These are phyloP conservation scores for Saccharomyces paradoxus DNA, from an alignment of 805 yeast species.

Conservation along the genomic window DNA sequence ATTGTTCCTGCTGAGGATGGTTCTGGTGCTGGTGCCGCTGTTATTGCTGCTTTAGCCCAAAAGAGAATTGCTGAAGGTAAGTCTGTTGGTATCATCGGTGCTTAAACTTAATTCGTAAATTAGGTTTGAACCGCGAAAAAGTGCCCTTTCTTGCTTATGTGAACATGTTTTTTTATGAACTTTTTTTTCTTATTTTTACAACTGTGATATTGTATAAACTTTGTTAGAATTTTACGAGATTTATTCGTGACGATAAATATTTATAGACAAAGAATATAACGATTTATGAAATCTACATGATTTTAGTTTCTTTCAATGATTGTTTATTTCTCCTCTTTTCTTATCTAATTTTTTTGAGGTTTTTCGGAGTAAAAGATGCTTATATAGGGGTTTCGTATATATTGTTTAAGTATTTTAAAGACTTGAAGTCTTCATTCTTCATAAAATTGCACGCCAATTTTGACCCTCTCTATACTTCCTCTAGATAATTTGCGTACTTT, in stretches of 20 bases:
- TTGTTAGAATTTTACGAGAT: not conserved
- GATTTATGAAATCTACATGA: not conserved
- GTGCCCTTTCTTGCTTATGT: not conserved
- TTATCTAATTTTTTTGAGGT: not conserved
- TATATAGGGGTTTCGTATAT: not conserved
- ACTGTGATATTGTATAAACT: not conserved
- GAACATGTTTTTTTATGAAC: not conserved
- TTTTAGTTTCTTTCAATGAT: not conserved
- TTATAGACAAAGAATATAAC: not conserved
- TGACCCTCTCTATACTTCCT: slow-evolving; percentile 44
- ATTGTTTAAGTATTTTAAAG: not conserved
- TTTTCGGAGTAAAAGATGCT: not conserved
- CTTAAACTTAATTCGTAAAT: not conserved
- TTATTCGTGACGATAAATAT: not conserved
- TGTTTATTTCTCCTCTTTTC: not conserved
- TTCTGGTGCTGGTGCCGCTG: slow-evolving; percentile 96
- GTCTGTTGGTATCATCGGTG: slow-evolving; percentile 45
- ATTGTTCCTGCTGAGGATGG: slow-evolving; percentile 96
- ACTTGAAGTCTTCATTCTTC: slow-evolving; percentile 9
- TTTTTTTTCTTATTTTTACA: not conserved
- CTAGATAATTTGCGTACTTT: slow-evolving; percentile 49
- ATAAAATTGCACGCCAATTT: slow-evolving; percentile 41
- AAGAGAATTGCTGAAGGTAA: slow-evolving; percentile 61
- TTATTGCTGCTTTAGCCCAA: slow-evolving; percentile 89
- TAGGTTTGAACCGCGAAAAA: not conserved